Base-by-base conservation (phyloP, 2,329 filamentous ascomycete species). In the Colletotrichum ledebouriae region DNA sequence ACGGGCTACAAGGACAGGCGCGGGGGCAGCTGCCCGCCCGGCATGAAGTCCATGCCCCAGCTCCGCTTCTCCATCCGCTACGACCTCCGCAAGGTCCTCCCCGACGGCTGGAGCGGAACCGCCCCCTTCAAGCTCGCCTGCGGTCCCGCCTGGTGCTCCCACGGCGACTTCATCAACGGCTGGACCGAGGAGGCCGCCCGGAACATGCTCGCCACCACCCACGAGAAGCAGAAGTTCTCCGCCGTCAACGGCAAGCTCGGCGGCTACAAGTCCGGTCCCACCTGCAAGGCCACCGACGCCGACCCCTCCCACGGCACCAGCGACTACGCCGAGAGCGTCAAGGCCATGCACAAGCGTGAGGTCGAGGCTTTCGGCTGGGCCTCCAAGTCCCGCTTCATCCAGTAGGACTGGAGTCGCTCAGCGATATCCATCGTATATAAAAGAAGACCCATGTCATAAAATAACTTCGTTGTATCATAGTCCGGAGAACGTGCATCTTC, bases 161-260 rank as follows among this genome's bases (percentile, higher is more conserved):
- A 84, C 72, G 82, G 83, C 6, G 83, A 85, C 72, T 84, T 84
- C 66, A 82, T 85, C 74, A 84, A 84, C 52, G 83, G 78, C n/a
- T 85, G 83, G 83, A 76, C 78, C 7, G 71, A 73, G n/a, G 80
- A 83, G 59, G 77, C 76, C 0, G 79, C 80, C 0, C 1, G 72
- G 65, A 80, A 81, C 65, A 83, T 84, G 81, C 61, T 84, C 13
- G 74, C 72, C 42, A 76, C 80, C 1, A 76, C 73, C 3, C 6
- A 55, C 22, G 70, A 79, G 47, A 81, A 81, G 75, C 78, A 78
- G 71, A 68, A 79, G 33, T 83, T 79, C 53, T 71, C 67, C 13
- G 62, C 71, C n/a, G 78, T 83, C 2, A 70, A 78, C 50, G 81
- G 81, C 10, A 72, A 72, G 4, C 71, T 77, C 44, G 78, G 79